Evolutionary conservation across 305 asterid species (phyloP).

Genomic region (Fraxinus nigra): DNA sequence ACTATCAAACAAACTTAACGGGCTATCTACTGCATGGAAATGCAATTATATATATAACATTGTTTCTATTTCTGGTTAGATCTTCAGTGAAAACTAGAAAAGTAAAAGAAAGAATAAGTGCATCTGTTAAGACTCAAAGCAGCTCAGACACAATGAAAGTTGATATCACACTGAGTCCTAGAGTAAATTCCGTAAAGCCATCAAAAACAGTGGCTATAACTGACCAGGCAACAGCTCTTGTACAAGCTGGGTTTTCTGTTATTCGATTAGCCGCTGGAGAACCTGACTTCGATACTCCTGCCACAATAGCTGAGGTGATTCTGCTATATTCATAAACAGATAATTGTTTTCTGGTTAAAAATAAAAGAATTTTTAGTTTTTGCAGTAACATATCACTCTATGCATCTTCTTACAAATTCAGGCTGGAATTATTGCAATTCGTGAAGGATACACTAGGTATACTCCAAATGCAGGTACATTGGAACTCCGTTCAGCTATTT

Average conservation of each 20-base stretch:
- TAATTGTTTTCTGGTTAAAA: not conserved
- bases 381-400: not conserved
- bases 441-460: constrained; percentile 52
- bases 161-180: constrained; percentile 69
- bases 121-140: constrained; percentile 39
- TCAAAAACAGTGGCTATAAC: constrained; percentile 91
- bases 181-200: constrained; percentile 90
- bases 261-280: constrained; percentile 95
- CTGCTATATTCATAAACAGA: not conserved
- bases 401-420: constrained; percentile 4
- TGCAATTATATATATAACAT: not conserved
- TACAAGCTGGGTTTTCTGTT: constrained; percentile 92
- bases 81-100: constrained; percentile 29
- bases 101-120: constrained; percentile 27
- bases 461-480: constrained; percentile 87
- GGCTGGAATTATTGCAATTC: constrained; percentile 73
- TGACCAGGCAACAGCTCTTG: constrained; percentile 94
- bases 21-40: not conserved
- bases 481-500: constrained; percentile 85
- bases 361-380: not conserved
- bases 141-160: constrained; percentile 46
- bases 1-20: not conserved
- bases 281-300: constrained; percentile 98
- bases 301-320: constrained; percentile 73
- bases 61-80: constrained; percentile 31